Percentiles rank a stretch among this genome's conserved stretches.
These are phyloP conservation scores for Nitzschia inconspicua DNA, from an alignment of 108 stramenopile species.

Conservation along the genomic window DNA sequence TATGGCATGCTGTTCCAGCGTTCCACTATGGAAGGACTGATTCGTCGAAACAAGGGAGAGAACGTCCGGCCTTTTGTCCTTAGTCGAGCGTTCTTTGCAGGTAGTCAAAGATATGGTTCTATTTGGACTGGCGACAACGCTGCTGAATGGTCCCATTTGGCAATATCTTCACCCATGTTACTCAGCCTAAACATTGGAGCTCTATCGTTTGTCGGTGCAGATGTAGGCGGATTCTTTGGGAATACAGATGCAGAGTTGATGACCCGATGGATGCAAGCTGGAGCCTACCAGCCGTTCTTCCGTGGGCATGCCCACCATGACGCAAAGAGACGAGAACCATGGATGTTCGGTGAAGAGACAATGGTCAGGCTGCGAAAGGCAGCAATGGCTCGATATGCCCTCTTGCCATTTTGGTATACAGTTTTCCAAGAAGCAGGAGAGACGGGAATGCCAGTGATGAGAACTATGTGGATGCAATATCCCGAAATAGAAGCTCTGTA, in stretches of 20 bases:
- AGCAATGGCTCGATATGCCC: conserved; percentile 91
- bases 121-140: conserved; percentile 99
- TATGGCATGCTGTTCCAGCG: conserved; percentile 98
- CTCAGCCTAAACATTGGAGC: conserved; percentile 91
- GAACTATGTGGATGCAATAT: conserved; percentile 93
- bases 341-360: conserved; percentile 96
- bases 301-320: conserved; percentile 99
- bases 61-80: conserved; percentile 95
- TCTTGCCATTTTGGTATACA: conserved; percentile 98
- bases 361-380: conserved; percentile 76
- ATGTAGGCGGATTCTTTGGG: conserved; percentile 99
- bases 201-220: conserved; percentile 95
- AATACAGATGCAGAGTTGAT: conserved; percentile 95
- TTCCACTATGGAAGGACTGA: conserved; percentile 92
- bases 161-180: conserved; percentile 94
- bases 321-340: conserved; percentile 95
- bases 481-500: conserved; percentile 66
- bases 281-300: conserved; percentile 98
- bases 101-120: conserved; percentile 94
- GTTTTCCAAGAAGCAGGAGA: conserved; percentile 78
- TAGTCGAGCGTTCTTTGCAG: conserved; percentile 95
- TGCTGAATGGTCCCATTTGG: conserved; percentile 93
- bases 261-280: conserved; percentile 98
- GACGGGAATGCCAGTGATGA: conserved; percentile 98
- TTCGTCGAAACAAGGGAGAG: conserved; percentile 60